phyloP scores from a whole-genome alignment of 805 yeast genomes.

The Lipomyces lipofer region DNA sequence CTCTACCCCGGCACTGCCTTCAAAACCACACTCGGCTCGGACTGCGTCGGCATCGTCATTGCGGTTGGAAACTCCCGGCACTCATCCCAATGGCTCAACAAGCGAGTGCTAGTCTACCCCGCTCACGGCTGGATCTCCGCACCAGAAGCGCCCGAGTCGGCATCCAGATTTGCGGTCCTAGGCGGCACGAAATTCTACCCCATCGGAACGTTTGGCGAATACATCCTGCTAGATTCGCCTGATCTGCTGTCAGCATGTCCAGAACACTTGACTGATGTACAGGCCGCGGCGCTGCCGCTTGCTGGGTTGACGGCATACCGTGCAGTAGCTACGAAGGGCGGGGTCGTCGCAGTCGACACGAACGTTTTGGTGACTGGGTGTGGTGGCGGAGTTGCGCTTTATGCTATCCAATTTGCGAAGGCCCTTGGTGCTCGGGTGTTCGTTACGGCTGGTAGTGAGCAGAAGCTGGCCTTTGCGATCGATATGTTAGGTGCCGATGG shows the following conservation, averaged over 20 bases:
- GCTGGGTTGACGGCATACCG: slow-evolving; percentile 34
- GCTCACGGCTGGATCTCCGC: slow-evolving; percentile 25
- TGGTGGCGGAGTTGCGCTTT: slow-evolving; percentile 66
- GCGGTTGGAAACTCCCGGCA: slow-evolving; percentile 13
- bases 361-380: slow-evolving; percentile 44
- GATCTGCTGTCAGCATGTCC: slow-evolving; percentile 20
- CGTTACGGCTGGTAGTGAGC: slow-evolving; percentile 30
- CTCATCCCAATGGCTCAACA: slow-evolving; percentile 1
- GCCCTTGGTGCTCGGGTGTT: slow-evolving; percentile 36
- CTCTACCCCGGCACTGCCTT: slow-evolving; percentile 29
- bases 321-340: slow-evolving; percentile 24
- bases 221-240: slow-evolving; percentile 15
- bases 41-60: slow-evolving; percentile 28
- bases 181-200: slow-evolving; percentile 29
- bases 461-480: slow-evolving; percentile 24
- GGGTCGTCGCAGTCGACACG: slow-evolving; percentile 12
- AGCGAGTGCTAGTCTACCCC: slow-evolving; percentile 25
- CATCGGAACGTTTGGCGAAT: slow-evolving; percentile 27
- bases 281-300: slow-evolving; percentile 33
- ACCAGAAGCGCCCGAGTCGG: slow-evolving; percentile 20
- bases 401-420: slow-evolving; percentile 40
- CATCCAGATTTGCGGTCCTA: slow-evolving; percentile 17
- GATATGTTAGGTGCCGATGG: slow-evolving; percentile 24
- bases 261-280: slow-evolving; percentile 18
- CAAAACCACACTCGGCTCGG: slow-evolving; percentile 28